Percentiles rank a stretch among this genome's conserved stretches.
phyloP scores from a whole-genome alignment of 2,329 filamentous ascomycete genomes.

The Fusarium subtropicale region DNA sequence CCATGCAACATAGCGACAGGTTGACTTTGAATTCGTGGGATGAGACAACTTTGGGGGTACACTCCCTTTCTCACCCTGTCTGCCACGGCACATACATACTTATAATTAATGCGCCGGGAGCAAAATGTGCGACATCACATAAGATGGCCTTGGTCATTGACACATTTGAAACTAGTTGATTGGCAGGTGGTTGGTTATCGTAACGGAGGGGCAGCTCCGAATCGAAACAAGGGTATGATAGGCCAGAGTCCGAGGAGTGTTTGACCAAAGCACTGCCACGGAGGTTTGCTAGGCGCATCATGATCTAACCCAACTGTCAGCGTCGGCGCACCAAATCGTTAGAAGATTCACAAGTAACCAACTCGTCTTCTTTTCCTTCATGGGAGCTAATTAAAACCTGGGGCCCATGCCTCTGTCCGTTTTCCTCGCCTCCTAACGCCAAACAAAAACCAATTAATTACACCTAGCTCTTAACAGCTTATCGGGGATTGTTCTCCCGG shows the following conservation, averaged over 20 bases:
- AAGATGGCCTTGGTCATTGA: constrained; percentile 17
- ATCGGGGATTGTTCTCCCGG: constrained; percentile 52
- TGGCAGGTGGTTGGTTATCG: constrained; percentile 19
- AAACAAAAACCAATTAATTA: constrained; percentile 37
- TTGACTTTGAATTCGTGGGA: constrained; percentile 4
- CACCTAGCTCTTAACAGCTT: constrained; percentile 24
- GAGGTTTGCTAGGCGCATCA: constrained; percentile 34
- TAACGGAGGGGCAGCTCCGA: constrained; percentile 26
- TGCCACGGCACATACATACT: constrained; percentile 10
- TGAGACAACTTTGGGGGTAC: constrained; percentile 5
- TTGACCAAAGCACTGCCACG: constrained; percentile 16
- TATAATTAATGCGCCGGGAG: constrained; percentile 16
- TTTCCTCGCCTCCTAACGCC: constrained; percentile 38
- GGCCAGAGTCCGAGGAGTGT: constrained; percentile 24
- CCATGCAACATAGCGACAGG: constrained; percentile 3
- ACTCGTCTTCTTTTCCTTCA: constrained; percentile 36
- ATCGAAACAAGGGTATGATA: constrained; percentile 24
- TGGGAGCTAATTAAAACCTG: constrained; percentile 38
- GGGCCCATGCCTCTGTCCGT: constrained; percentile 7
- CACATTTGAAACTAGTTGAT: constrained; percentile 14
- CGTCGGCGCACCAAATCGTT: constrained; percentile 41
- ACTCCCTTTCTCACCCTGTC: constrained; percentile 6
- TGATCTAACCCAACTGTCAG: constrained; percentile 41
- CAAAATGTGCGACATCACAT: constrained; percentile 23
- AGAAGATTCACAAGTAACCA: constrained; percentile 31